Evolutionary conservation across 345 rosid genomes (phyloP), one percentile per base, ranked within the genome.

Genomic region (Sisymbrium altissimum): DNA sequence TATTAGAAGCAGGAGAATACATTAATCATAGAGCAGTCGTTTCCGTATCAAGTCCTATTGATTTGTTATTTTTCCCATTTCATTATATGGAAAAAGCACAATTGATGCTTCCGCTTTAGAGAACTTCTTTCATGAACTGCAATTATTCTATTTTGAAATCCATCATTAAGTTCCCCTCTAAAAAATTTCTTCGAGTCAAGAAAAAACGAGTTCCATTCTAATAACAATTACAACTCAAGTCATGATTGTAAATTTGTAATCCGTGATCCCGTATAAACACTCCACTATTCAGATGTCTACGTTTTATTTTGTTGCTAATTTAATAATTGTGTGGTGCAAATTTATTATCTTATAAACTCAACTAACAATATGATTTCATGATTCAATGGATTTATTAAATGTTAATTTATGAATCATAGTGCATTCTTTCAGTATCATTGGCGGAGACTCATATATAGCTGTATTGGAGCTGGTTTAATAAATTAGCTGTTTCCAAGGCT

Each of bases 61-160:
- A 14, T 57, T 43, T 44, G 33, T 0, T 58, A 23, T 23, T 25
- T 40, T 49, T 48, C 18, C 27, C 48, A 49, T 67, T 67, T 38
- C 5, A 39, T 66, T 58, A 56, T 36, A 43, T 50, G 29, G 40
- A 11, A 57, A 59, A 75, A 64, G 81, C 66, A 64, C 53, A 29
- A 66, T 79, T 70, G 73, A 81, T 81, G 82, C 59, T 70, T 54
- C 78, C 74, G 38, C 90, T 86, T 86, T 77, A 75, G 63, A 81
- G 82, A 74, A 74, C 82, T 82, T 86, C 84, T 80, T 84, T 81
- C 54, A 82, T 85, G 78, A 79, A 62, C 10, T 18, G 61, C 71
- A 76, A 70, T 55, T 64, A 76, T 76, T 54, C 27, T 63, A 52
- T 43, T 53, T 54, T 7, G n/a, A 62, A 44, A 45, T 10, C n/a